Evolutionary conservation across 306 rosid genomes (phyloP).

Genomic region (barrel medic (Medicago truncatula)): DNA sequence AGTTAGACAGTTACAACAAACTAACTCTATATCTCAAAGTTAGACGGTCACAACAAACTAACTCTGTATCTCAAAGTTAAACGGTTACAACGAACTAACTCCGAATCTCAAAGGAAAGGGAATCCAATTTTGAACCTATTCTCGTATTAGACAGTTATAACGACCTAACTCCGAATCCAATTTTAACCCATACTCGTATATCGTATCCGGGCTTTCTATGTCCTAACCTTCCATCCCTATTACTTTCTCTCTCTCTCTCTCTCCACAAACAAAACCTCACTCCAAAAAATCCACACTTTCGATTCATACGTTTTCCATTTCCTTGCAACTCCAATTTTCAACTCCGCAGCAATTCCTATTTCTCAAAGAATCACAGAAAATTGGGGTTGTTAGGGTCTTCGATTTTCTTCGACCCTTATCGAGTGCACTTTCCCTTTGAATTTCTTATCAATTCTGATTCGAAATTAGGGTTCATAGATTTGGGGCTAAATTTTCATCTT

Average conservation of each 20-base stretch:
- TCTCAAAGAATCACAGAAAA: background rate
- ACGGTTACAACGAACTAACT: too few relatives aligned
- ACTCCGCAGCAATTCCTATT: background rate
- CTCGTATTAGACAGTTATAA: too few relatives aligned
- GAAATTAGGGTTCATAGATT: slow-evolving; percentile 50
- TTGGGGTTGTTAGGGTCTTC: slow-evolving; percentile 43
- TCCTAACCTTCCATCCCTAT: background rate
- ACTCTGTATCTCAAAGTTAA: too few relatives aligned
- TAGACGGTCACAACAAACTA: too few relatives aligned
- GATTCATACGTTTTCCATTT: background rate
- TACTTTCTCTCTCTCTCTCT: slow-evolving; percentile 2
- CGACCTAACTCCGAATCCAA: too few relatives aligned
- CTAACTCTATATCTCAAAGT: too few relatives aligned
- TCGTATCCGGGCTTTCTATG: too few relatives aligned
- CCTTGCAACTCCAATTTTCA: background rate
- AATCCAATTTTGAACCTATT: too few relatives aligned
- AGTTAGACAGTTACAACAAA: too few relatives aligned
- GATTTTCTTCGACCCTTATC: slow-evolving; percentile 31
- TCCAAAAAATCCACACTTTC: background rate
- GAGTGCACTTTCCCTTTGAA: background rate
- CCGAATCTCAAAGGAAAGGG: too few relatives aligned
- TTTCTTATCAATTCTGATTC: slow-evolving; percentile 19
- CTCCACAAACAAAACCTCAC: slow-evolving; percentile 13
- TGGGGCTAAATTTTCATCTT: slow-evolving; percentile 22
- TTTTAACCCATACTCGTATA: too few relatives aligned